Conservation (phyloP, 2,329 filamentous ascomycete species). For the Acephala macrosclerotiorum region DNA sequence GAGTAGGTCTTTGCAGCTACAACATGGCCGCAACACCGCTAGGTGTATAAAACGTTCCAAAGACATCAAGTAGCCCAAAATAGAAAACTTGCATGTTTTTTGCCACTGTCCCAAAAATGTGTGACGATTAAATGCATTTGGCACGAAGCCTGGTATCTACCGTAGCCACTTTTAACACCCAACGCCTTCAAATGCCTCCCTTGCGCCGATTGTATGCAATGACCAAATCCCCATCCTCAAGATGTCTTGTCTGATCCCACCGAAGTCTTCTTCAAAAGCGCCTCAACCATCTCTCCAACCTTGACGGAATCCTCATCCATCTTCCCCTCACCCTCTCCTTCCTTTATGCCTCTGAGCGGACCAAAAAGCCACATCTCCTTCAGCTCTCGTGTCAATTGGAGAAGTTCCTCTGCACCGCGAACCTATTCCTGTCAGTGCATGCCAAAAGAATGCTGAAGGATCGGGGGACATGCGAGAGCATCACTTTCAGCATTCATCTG, state of each 20-base stretch:
- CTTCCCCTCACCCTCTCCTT: conserved; percentile 49
- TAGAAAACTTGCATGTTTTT: neutral
- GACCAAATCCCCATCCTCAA: neutral
- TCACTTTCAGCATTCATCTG: conserved; percentile 44
- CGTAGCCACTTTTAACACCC: neutral
- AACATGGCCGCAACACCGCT: neutral
- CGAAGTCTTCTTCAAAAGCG: conserved; percentile 26
- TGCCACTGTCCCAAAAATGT: neutral
- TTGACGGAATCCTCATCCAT: conserved; percentile 48
- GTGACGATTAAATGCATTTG: neutral
- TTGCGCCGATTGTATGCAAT: neutral
- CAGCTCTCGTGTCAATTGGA: conserved; percentile 55
- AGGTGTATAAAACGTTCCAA: neutral
- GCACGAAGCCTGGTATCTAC: conserved; percentile 8
- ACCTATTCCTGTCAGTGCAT: conserved; percentile 32
- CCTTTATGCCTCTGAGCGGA: conserved; percentile 52
- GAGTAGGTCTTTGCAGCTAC: no score
- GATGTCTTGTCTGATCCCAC: conserved; percentile 1
- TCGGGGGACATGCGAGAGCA: conserved; percentile 38
- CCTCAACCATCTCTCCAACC: conserved; percentile 40
- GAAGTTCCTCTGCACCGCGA: conserved; percentile 50
- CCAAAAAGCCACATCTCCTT: conserved; percentile 59
- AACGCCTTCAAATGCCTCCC: neutral
- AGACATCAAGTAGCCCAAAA: neutral
- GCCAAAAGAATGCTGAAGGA: neutral